These are phyloP conservation scores for Rhynchosporium graminicola DNA, from an alignment of 2,329 filamentous ascomycete species.

Conservation along the genomic window DNA sequence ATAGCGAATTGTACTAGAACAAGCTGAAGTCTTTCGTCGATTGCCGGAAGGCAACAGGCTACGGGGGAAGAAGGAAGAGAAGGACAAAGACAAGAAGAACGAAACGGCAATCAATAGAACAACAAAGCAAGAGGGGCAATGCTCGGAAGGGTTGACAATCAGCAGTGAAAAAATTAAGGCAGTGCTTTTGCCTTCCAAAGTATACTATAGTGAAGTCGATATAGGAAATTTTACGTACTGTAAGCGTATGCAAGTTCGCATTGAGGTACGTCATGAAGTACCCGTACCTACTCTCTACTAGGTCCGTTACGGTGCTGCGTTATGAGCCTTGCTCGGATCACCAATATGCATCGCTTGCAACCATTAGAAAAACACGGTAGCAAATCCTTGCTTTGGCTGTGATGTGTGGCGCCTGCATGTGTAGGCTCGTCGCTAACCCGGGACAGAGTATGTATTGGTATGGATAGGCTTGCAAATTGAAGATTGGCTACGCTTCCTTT, in stretches of 20 bases:
- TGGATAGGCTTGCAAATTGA: not conserved
- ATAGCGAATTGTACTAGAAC: not conserved
- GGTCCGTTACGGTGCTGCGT: not conserved
- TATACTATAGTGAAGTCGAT: not conserved
- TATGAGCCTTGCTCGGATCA: constrained; percentile 2
- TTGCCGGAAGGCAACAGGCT: not conserved
- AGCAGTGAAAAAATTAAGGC: not conserved
- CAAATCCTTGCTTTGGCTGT: not conserved
- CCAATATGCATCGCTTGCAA: not conserved
- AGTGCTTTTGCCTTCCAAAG: not conserved
- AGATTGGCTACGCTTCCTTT: not conserved
- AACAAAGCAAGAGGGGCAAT: not conserved
- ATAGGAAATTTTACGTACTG: not conserved
- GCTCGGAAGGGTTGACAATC: not conserved
- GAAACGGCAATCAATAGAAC: not conserved
- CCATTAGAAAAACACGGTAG: no score
- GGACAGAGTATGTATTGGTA: not conserved
- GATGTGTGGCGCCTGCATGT: not conserved
- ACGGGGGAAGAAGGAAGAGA: not conserved
- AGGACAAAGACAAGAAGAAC: not conserved
- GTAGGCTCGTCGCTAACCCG: constrained; percentile 9
- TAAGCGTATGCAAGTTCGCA: not conserved
- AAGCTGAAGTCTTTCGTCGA: not conserved
- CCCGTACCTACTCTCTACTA: no score
- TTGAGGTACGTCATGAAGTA: no score